A percentile compares a stretch with the other conserved stretches of the same genome.
These are phyloP conservation scores for Salicornia ramosissima DNA, from an alignment of 148 eudicot genomes.

Conservation along the genomic window DNA sequence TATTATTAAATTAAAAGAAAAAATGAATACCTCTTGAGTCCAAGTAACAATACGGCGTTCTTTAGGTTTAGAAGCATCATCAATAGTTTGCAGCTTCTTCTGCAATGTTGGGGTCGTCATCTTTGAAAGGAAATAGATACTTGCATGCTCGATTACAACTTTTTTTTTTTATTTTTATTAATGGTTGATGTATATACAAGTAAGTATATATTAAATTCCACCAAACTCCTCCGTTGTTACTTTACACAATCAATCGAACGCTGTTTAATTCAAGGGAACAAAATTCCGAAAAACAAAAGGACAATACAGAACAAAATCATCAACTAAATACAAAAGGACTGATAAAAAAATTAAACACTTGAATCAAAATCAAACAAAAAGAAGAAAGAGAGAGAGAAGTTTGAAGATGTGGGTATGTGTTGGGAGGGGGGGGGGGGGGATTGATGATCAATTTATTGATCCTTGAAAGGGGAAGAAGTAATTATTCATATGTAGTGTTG, in stretches of 20 bases:
- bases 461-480: not conserved
- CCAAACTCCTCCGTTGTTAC: not conserved
- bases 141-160: conserved; percentile 30
- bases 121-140: conserved; percentile 4
- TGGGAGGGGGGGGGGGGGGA: not conserved
- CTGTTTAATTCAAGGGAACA: conserved; percentile 23
- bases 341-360: not conserved
- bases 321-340: not conserved
- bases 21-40: conserved; percentile 65
- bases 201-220: not conserved
- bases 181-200: no score
- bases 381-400: not conserved
- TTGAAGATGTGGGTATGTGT: conserved; percentile 1
- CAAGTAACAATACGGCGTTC: conserved; percentile 88
- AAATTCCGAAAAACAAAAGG: conserved; percentile 5
- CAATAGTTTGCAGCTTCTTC: conserved; percentile 33
- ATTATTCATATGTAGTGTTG: conserved; percentile 10
- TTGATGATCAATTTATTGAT: conserved; percentile 25
- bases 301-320: not conserved
- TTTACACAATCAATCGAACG: conserved; percentile 3
- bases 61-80: conserved; percentile 37
- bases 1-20: not conserved
- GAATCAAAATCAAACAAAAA: not conserved
- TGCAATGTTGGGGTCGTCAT: conserved; percentile 12
- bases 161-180: not conserved